phyloP scores from a whole-genome alignment of 805 yeast species.

The Monosporozyma servazzii region DNA sequence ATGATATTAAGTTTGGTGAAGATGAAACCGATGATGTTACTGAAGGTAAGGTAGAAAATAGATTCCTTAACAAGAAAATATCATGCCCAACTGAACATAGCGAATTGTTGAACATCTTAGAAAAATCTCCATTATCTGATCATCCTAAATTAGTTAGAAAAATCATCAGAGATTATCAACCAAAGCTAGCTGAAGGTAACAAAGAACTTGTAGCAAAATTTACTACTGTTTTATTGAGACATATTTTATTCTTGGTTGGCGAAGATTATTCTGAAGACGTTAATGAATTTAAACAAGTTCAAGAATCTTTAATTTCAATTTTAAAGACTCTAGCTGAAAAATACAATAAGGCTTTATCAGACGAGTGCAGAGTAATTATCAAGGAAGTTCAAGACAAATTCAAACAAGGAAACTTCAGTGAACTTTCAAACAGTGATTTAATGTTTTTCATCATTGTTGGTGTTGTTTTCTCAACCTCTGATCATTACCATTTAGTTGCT shows the following conservation, averaged over 20 bases:
- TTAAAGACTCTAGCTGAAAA: conserved; percentile 54
- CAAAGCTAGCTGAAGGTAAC: conserved; percentile 73
- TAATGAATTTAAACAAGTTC: conserved; percentile 29
- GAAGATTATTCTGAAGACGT: conserved; percentile 29
- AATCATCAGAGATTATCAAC: conserved; percentile 56
- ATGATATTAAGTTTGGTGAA: conserved; percentile 30
- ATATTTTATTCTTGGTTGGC: conserved; percentile 43
- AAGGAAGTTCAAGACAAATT: conserved; percentile 47
- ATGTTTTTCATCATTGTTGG: conserved; percentile 67
- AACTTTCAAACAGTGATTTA: conserved; percentile 41
- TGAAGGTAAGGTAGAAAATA: conserved; percentile 5
- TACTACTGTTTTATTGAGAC: conserved; percentile 54
- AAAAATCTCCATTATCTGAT: conserved; percentile 31
- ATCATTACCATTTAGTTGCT: conserved; percentile 83
- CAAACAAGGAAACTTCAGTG: conserved; percentile 31
- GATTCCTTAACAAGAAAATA: conserved; percentile 10
- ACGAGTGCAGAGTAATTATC: conserved; percentile 50
- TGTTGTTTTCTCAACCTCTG: conserved; percentile 81
- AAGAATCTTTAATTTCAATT: conserved; percentile 37
- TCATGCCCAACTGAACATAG: conserved; percentile 43
- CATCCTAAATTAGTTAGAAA: conserved; percentile 43
- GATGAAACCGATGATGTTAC: conserved; percentile 25
- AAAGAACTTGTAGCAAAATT: conserved; percentile 62
- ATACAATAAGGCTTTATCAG: conserved; percentile 55
- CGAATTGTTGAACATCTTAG: conserved; percentile 33